Evolutionary conservation across 2,329 filamentous ascomycete genomes (phyloP).

Genomic region (Aureobasidium namibiae): DNA sequence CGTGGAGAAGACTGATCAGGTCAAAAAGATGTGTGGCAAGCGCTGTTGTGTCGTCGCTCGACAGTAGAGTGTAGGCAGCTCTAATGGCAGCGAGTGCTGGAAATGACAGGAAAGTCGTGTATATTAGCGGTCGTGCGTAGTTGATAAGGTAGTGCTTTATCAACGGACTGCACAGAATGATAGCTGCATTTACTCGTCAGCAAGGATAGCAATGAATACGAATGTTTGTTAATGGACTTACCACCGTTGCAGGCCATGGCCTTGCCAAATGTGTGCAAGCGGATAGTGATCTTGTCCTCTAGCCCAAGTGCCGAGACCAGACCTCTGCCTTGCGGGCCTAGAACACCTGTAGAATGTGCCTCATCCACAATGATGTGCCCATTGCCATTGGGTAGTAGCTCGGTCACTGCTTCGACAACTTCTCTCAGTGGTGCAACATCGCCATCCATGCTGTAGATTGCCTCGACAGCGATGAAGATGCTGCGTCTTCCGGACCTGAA

Average conservation of each 20-base stretch:
- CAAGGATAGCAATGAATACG: too few species aligned
- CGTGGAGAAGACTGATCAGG: conserved; percentile 23
- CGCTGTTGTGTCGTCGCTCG: conserved; percentile 40
- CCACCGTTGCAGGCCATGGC: conserved; percentile 62
- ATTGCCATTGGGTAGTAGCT: conserved; percentile 48
- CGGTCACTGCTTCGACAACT: conserved; percentile 51
- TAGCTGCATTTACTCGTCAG: conserved; percentile 34
- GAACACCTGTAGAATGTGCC: conserved; percentile 56
- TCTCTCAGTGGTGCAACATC: conserved; percentile 58
- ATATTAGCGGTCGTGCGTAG: conserved; percentile 67
- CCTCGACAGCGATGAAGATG: conserved; percentile 62
- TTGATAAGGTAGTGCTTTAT: conserved; percentile 62
- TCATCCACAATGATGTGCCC: conserved; percentile 60
- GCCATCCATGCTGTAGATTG: conserved; percentile 73
- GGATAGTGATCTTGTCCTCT: conserved; percentile 47
- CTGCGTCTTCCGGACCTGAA: conserved; percentile 36
- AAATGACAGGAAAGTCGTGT: conserved; percentile 61
- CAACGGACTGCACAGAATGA: conserved; percentile 53
- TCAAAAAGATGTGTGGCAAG: conserved; percentile 38
- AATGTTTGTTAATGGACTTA: conserved; percentile 31
- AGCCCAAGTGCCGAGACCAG: conserved; percentile 50
- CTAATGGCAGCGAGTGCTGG: conserved; percentile 52
- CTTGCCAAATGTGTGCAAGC: conserved; percentile 61
- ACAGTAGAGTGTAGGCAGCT: conserved; percentile 50
- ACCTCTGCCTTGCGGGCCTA: conserved; percentile 49